Evolutionary conservation across 192 early-diverging fungal species (phyloP).

Genomic region (Coemansia sp.): DNA sequence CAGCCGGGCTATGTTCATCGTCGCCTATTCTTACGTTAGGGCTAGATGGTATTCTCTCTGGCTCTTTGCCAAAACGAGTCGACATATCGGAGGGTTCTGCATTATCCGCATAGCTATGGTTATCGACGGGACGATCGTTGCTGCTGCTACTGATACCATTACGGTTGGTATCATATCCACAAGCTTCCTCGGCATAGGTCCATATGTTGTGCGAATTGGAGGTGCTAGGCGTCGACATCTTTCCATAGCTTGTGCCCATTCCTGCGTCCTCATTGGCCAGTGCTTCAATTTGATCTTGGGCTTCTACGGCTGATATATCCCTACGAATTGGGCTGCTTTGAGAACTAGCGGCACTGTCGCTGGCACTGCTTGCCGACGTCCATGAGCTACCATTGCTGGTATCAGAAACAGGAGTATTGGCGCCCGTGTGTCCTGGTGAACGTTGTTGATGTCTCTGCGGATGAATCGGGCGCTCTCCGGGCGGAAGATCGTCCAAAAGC

Average conservation of each 20-base stretch:
- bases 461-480: slow-evolving; percentile 32
- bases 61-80: background rate
- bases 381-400: background rate
- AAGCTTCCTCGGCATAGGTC: slow-evolving; percentile 38
- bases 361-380: slow-evolving; percentile 3
- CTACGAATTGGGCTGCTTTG: background rate
- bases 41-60: background rate
- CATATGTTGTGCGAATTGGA: slow-evolving; percentile 19
- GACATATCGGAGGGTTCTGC: background rate
- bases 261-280: background rate
- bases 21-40: background rate
- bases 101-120: no score
- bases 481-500: slow-evolving; percentile 25
- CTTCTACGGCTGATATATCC: background rate
- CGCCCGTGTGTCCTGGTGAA: background rate
- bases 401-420: background rate
- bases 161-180: slow-evolving; percentile 10
- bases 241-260: background rate
- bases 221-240: background rate
- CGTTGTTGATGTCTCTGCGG: slow-evolving; percentile 7
- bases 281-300: background rate
- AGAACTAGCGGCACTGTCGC: background rate
- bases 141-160: background rate
- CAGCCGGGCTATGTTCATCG: background rate
- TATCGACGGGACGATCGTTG: no score